Evolutionary conservation across 225 moss, liverwort and hornwort genomes (phyloP), one percentile per base, ranked within the genome.

Genomic region (Polytrichum formosum): DNA sequence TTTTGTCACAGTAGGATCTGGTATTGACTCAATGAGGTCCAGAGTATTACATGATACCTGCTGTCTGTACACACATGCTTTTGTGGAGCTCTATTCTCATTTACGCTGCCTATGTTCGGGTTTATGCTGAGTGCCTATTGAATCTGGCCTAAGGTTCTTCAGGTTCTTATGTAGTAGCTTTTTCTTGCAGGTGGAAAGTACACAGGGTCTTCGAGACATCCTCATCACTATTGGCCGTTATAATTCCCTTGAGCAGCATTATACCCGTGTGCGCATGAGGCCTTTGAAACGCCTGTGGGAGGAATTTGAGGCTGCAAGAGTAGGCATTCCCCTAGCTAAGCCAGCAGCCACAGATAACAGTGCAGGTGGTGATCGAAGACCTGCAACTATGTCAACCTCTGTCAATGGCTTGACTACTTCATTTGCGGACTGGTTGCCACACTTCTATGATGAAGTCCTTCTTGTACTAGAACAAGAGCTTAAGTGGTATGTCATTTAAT

Each of bases 211-310:
- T 72, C 92, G 98, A 55, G 91, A 98, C 78, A 98, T 94, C 67
- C 86, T 98, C 69, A 98, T 94, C 73, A 93, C 95, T 74, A 91
- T 94, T 56, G 98, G 87, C 31, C 87, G 98, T 18, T 98, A 98
- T 65, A 94, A 92, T 76, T 98, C 98, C 26, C 81, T 98, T 63
- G 98, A 98, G 74, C 92, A 94, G 69, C 98, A 98, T 73, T 98
- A 98, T 70, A 98, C 98, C 29, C 83, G 94, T 66, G 98, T 98
- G 64, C 87, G 98, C 67, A 88, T 94, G 76, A 83, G 92, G 69
- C 98, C 98, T 58, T 76, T 98, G 56, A 95, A 92, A 79, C 98
- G 92, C 61, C 79, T 98, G 28, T 98, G 98, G 98, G 98, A 98
- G 70, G 98, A 98, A 63, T 98, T 98, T 68, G 98, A 98, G 84